Base-by-base conservation (phyloP, 2,329 filamentous ascomycete species). In the Diplodia seriata region DNA sequence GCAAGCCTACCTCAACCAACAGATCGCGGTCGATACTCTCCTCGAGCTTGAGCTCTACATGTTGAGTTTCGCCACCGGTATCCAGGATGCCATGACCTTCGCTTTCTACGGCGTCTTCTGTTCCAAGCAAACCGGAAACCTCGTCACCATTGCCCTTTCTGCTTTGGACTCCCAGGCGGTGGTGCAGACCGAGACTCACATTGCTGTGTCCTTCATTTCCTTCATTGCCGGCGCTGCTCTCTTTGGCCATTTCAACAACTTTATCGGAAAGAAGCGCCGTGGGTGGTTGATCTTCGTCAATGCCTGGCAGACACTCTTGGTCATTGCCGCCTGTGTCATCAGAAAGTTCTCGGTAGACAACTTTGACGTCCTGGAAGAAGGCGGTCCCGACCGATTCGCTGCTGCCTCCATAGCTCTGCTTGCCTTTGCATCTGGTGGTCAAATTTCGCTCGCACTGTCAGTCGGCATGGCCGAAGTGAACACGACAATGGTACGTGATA, bases 1-100 rank as follows among this genome's bases (percentile, higher is more conserved):
- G 57, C 36, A 7, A n/a, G 66, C 57, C 8, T 68, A 68, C 47
- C 59, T 68, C 38, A 68, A 63, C 51, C 74, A 75, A 69, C 71
- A 74, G 55, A 71, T 75, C 15, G 71, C 70, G 7, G 66, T 68
- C 15, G 71, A 75, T 69, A 69, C 69, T 18, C 68, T 70, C 23
- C 43, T 71, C 15, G 73, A 74, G 55, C 53, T 63, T 7, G 73
- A 76, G 69, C 70, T 76, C 18, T 71, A 75, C 26, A 64, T 73
- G 31, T 70, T 76, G 70, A 75, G 72, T 7, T 63, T 75, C n/a
- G 70, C 70, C 1, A 75, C 74, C 7, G 74, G 73, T 29, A 68
- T 71, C 14, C 70, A 75, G 18, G 74, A 76, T 53, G 71, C 72
- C 23, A 73, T 73, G 69, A 76, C 74, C n/a, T 75, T 71, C 70